phyloP scores from a whole-genome alignment of 306 rosid genomes.

The Trifolium pratense region DNA sequence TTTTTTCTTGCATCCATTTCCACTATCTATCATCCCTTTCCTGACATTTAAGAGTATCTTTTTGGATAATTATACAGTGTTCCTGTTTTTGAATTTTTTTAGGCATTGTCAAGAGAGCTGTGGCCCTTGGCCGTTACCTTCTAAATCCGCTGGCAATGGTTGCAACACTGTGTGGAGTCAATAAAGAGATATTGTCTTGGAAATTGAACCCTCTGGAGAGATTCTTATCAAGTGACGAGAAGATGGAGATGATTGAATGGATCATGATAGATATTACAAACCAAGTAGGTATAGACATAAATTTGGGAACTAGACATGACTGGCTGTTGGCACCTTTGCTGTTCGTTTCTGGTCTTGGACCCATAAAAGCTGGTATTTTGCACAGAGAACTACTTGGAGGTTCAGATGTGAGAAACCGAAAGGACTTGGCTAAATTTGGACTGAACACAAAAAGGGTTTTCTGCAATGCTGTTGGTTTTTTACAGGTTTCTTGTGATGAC shows the following conservation, averaged over 20 bases:
- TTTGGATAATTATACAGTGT: neutral
- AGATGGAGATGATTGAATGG: conserved; percentile 56
- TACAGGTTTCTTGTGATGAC: conserved; percentile 42
- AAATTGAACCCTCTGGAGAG: conserved; percentile 46
- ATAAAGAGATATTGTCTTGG: conserved; percentile 52
- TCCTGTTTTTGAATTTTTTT: conserved; percentile 27
- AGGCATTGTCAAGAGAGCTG: conserved; percentile 60
- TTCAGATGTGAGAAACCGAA: conserved; percentile 41
- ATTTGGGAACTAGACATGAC: conserved; percentile 44
- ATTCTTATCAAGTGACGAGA: conserved; percentile 53
- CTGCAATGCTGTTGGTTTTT: conserved; percentile 58
- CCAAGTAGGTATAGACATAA: conserved; percentile 60
- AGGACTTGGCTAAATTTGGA: conserved; percentile 51
- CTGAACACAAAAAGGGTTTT: conserved; percentile 49
- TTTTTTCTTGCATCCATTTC: conserved; percentile 22
- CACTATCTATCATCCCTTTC: neutral
- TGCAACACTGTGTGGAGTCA: conserved; percentile 57
- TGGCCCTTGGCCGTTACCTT: conserved; percentile 62
- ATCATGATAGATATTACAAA: conserved; percentile 54
- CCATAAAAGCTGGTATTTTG: conserved; percentile 46
- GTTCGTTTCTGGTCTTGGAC: conserved; percentile 62
- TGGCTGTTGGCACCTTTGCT: conserved; percentile 61
- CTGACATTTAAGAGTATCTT: neutral
- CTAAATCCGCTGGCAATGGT: conserved; percentile 60
- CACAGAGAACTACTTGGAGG: conserved; percentile 46